phyloP scores from a whole-genome alignment of 2,329 filamentous ascomycete species.

The Orbilia brochopaga region DNA sequence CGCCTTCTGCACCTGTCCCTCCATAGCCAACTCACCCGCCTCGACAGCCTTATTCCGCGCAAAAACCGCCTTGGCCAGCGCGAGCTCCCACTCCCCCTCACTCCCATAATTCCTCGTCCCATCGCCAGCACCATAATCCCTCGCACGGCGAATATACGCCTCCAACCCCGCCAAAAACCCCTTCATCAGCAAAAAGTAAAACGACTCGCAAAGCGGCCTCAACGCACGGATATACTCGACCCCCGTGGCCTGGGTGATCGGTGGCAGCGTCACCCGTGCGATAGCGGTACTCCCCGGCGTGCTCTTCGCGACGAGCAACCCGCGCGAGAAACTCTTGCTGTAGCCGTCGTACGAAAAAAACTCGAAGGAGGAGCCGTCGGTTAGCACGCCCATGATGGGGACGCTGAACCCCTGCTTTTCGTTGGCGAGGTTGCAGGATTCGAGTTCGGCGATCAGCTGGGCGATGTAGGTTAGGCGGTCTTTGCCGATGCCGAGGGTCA shows the following conservation, averaged over 20 bases:
- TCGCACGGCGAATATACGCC: conserved; percentile 44
- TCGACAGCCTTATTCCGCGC: conserved; percentile 44
- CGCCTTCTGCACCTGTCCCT: conserved; percentile 25
- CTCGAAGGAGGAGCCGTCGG: conserved; percentile 44
- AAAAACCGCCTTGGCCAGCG: conserved; percentile 43
- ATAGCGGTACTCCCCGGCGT: conserved; percentile 39
- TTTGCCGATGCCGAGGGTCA: conserved; percentile 43
- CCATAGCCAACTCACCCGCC: conserved; percentile 36
- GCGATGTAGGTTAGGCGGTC: conserved; percentile 41
- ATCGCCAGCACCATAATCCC: conserved; percentile 37
- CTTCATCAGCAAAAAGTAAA: conserved; percentile 45
- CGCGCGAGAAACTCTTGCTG: conserved; percentile 37
- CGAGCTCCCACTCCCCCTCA: conserved; percentile 41
- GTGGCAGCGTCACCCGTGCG: conserved; percentile 35
- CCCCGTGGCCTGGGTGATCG: conserved; percentile 41
- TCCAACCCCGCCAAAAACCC: conserved; percentile 45
- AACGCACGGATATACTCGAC: conserved; percentile 38
- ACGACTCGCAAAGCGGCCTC: conserved; percentile 40
- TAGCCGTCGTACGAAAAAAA: conserved; percentile 48
- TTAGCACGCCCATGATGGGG: conserved; percentile 41
- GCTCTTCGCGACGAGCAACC: conserved; percentile 34
- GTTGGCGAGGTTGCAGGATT: conserved; percentile 38
- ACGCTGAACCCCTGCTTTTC: conserved; percentile 46
- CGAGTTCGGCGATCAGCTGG: conserved; percentile 43
- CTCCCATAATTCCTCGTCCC: conserved; percentile 41